phyloP scores from a whole-genome alignment of 2,329 filamentous ascomycete species.

The Fusarium sororula region DNA sequence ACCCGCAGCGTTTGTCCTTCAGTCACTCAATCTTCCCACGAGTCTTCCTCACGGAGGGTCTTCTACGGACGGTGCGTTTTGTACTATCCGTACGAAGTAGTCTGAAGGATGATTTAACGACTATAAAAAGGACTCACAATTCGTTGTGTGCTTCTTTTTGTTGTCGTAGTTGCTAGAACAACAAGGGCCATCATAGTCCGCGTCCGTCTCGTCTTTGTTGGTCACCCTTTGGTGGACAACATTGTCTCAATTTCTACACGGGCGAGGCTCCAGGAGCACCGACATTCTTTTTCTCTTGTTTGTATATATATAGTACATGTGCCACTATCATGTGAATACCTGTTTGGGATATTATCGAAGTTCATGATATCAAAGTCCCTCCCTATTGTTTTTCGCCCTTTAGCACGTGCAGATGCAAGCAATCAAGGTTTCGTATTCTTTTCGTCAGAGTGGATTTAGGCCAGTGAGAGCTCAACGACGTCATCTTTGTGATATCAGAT shows the following conservation, averaged over 20 bases:
- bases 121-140: neutral
- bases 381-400: neutral
- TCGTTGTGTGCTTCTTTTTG: conserved; percentile 2
- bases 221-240: conserved; percentile 25
- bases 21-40: conserved; percentile 46
- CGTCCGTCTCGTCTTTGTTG: conserved; percentile 49
- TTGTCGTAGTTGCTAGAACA: conserved; percentile 54
- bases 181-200: conserved; percentile 65
- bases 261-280: conserved; percentile 63
- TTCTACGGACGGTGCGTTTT: conserved; percentile 50
- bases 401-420: neutral
- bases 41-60: conserved; percentile 49
- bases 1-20: conserved; percentile 43
- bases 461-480: conserved; percentile 25
- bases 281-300: conserved; percentile 45
- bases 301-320: neutral
- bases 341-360: neutral
- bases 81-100: conserved; percentile 47
- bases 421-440: conserved; percentile 15
- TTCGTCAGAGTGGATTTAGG: conserved; percentile 30
- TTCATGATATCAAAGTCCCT: neutral
- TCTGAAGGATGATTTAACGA: conserved; percentile 44
- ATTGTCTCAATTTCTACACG: conserved; percentile 47
- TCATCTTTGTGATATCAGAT: conserved; percentile 13
- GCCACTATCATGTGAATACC: neutral